Evolutionary conservation across 2,329 filamentous ascomycete genomes (phyloP).

Genomic region (Calonectria hawksworthii): DNA sequence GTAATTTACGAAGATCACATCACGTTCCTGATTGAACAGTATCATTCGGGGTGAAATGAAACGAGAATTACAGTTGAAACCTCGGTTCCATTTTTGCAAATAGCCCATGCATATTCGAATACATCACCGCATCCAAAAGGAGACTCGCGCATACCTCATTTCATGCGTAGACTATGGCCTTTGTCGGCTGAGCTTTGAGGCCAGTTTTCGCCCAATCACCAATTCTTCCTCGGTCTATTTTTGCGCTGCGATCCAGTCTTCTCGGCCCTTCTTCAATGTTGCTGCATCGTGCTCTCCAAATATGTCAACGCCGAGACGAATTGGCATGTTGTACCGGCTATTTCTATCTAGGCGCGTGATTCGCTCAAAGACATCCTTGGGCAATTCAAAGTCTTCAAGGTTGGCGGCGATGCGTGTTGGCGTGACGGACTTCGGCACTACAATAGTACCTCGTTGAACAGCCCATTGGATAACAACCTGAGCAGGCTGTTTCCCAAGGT

Average conservation of each 20-base stretch:
- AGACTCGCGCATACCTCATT: background rate
- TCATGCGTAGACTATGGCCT: background rate
- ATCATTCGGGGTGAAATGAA: background rate
- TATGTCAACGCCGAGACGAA: constrained; percentile 27
- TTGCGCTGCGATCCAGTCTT: constrained; percentile 30
- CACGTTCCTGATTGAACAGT: background rate
- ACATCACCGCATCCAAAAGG: background rate
- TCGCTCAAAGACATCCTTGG: constrained; percentile 7
- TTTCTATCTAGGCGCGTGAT: constrained; percentile 27
- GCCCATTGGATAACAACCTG: constrained; percentile 67
- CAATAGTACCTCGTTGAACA: constrained; percentile 66
- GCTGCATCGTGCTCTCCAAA: constrained; percentile 29
- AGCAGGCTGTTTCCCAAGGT: constrained; percentile 62
- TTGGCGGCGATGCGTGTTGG: constrained; percentile 64
- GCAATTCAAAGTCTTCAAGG: constrained; percentile 46
- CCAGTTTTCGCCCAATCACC: no score
- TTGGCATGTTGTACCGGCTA: constrained; percentile 29
- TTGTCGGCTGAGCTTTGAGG: background rate
- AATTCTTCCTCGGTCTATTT: constrained; percentile 14
- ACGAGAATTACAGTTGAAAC: no score
- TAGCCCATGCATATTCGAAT: background rate
- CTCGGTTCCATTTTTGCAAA: background rate
- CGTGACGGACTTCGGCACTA: constrained; percentile 69
- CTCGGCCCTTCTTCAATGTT: constrained; percentile 19
- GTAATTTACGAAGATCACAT: background rate